These are phyloP conservation scores for Hortaea werneckii DNA, from an alignment of 2,329 filamentous ascomycete species.

Conservation along the genomic window DNA sequence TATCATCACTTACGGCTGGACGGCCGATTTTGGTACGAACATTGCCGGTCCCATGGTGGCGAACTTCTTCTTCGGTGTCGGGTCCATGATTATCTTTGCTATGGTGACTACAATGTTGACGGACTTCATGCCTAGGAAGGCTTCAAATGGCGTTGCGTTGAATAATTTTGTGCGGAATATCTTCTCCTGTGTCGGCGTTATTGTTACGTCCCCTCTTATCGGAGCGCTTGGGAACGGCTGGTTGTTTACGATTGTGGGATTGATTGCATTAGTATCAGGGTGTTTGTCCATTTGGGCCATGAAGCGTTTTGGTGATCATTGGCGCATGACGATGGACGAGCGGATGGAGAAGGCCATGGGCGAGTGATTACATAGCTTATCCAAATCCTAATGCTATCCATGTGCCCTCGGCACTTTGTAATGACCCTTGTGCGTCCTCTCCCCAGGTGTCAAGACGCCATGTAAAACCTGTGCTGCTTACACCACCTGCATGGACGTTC, in stretches of 20 bases:
- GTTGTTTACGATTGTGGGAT: slow-evolving; percentile 53
- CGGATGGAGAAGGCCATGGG: slow-evolving; percentile 20
- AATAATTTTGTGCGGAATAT: slow-evolving; percentile 78
- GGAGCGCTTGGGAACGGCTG: slow-evolving; percentile 63
- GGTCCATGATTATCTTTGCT: slow-evolving; percentile 69
- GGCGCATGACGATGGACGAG: slow-evolving; percentile 23
- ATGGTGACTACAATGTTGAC: slow-evolving; percentile 72
- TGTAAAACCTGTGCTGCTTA: too few relatives aligned
- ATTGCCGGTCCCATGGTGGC: slow-evolving; percentile 23
- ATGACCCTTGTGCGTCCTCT: neutral
- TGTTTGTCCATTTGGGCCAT: slow-evolving; percentile 22
- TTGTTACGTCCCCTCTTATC: slow-evolving; percentile 63
- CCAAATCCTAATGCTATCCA: too few relatives aligned
- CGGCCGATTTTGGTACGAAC: slow-evolving; percentile 47
- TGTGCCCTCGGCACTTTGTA: neutral
- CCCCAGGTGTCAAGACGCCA: too few relatives aligned
- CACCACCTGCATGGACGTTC: too few relatives aligned
- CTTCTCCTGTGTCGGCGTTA: slow-evolving; percentile 59
- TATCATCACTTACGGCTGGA: slow-evolving; percentile 71
- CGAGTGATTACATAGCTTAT: neutral
- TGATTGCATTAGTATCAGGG: slow-evolving; percentile 20
- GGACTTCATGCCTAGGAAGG: slow-evolving; percentile 66
- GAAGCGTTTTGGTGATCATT: slow-evolving; percentile 23
- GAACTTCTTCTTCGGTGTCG: slow-evolving; percentile 53
- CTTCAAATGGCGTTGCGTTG: slow-evolving; percentile 63